Base-by-base conservation (phyloP, 2,329 filamentous ascomycete species). In the Daldinia sp. region DNA sequence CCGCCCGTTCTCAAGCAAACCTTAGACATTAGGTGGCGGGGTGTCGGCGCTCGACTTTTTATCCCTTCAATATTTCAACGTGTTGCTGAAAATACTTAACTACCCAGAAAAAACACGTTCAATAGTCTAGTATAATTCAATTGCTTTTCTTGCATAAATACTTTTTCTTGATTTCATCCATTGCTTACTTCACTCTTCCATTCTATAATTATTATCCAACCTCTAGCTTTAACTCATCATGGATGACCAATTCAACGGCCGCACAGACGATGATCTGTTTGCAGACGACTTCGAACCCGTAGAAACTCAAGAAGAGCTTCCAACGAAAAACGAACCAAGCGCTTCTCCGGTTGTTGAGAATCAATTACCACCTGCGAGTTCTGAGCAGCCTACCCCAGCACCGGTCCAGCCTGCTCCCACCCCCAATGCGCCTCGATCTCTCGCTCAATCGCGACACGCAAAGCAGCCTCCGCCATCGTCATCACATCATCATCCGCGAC, bases 251-350 rank as follows among this genome's bases (percentile, higher is more conserved):
- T 89, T 89, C 72, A 83, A 85, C 66, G 87, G 87, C 54, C 83
- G 87, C 20, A 89, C 87, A 51, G 87, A 89, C 74, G 88, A 89
- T 72, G 87, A 89, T 74, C 82, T 89, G 66, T 89, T 89, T 75
- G 85, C 85, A 67, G 88, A 89, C 72, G 87, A 89, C 73, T 88
- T 89, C 65, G 87, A 89, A 76, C 87, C 86, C 6, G 82, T 88
- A 57, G 63, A 74, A 28, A 33, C 56, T 71, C 35, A 73, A 71
- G 7, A 67, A 73, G 28, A 66, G 56, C 20, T 56, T 3, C 7
- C 54, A 18, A 69, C 44, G 60, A 65, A 13, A 48, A 64, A 39
- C 28, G 58, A 18, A 23, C 46, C 35, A 33, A 53, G 20, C 44
- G 53, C 67, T 9, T 33, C 69, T 10, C 67, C 66, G 18, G 62